Evolutionary conservation across 208 protist species (phyloP).

Genomic region (Strigomonas galati): DNA sequence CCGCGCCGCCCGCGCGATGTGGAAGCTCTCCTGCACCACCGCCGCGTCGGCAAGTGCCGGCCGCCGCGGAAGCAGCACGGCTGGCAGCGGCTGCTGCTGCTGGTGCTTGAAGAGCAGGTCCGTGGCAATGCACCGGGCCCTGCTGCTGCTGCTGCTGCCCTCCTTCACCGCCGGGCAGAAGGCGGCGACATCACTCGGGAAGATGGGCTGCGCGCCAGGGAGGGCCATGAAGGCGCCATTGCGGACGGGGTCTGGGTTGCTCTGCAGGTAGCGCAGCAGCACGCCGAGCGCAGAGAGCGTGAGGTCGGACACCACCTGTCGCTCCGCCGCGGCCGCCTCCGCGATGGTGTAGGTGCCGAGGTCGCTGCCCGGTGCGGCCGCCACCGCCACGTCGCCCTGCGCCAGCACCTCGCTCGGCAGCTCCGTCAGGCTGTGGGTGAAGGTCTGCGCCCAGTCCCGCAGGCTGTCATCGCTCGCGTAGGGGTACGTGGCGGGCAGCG

Average conservation of each 20-base stretch:
- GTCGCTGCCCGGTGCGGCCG: not conserved
- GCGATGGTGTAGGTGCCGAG: not conserved
- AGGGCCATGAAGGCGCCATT: conserved; percentile 69
- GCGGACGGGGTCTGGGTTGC: conserved; percentile 62
- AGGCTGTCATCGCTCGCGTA: conserved; percentile 65
- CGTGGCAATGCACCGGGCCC: not conserved
- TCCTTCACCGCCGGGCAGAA: conserved; percentile 3
- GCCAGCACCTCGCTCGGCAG: not conserved
- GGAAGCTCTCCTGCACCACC: conserved; percentile 52
- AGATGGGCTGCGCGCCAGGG: conserved; percentile 39
- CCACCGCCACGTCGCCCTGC: not conserved
- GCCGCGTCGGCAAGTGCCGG: conserved; percentile 26
- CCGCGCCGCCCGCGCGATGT: conserved; percentile 40
- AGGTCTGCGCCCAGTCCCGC: conserved; percentile 41
- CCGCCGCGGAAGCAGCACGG: conserved; percentile 26
- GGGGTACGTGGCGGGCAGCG: conserved; percentile 68
- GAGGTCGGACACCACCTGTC: conserved; percentile 21
- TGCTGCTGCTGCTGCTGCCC: not conserved
- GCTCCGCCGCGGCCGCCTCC: conserved; percentile 23
- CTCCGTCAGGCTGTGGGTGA: conserved; percentile 50
- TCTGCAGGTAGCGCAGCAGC: conserved; percentile 72
- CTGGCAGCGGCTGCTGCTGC: not conserved
- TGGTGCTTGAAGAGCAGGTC: conserved; percentile 1
- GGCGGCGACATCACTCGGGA: conserved; percentile 39
- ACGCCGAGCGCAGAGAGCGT: conserved; percentile 47